These are phyloP conservation scores for Xylariaceae sp. DNA, from an alignment of 2,329 filamentous ascomycete species.

Conservation along the genomic window DNA sequence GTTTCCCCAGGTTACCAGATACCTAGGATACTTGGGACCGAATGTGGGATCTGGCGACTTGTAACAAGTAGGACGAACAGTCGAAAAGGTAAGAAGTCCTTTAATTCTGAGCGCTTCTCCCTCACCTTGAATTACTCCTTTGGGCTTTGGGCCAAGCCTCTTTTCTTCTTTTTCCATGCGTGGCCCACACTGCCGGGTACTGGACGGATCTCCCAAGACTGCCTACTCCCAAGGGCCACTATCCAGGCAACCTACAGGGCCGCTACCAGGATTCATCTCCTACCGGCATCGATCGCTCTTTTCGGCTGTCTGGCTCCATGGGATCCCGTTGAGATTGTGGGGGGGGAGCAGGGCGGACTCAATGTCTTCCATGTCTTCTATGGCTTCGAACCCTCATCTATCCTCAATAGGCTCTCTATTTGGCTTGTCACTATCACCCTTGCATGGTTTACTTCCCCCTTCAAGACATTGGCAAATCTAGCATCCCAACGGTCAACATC, in stretches of 20 bases:
- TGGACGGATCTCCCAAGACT: constrained; percentile 2
- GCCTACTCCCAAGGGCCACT: too few relatives aligned
- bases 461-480: constrained; percentile 26
- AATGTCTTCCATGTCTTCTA: constrained; percentile 10
- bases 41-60: too few relatives aligned
- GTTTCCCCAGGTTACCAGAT: too few relatives aligned
- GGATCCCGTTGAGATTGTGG: constrained; percentile 25
- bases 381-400: constrained; percentile 10
- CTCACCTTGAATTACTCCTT: constrained; percentile 23
- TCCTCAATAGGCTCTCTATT: constrained; percentile 16
- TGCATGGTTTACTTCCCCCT: constrained; percentile 29
- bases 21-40: too few relatives aligned
- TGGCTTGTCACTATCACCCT: constrained; percentile 24
- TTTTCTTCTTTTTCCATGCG: constrained; percentile 18
- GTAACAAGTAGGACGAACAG: too few relatives aligned
- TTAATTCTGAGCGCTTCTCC: too few relatives aligned
- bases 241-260: too few relatives aligned
- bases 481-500: constrained; percentile 29
- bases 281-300: constrained; percentile 16
- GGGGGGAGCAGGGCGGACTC: constrained; percentile 9
- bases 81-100: too few relatives aligned
- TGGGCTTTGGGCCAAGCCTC: constrained; percentile 18
- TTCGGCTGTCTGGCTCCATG: constrained; percentile 16
- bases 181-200: constrained; percentile 14
- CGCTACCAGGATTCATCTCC: constrained; percentile 5